Conservation (phyloP, 495 filamentous ascomycete species). For the Astrothelium subdiscretum region DNA sequence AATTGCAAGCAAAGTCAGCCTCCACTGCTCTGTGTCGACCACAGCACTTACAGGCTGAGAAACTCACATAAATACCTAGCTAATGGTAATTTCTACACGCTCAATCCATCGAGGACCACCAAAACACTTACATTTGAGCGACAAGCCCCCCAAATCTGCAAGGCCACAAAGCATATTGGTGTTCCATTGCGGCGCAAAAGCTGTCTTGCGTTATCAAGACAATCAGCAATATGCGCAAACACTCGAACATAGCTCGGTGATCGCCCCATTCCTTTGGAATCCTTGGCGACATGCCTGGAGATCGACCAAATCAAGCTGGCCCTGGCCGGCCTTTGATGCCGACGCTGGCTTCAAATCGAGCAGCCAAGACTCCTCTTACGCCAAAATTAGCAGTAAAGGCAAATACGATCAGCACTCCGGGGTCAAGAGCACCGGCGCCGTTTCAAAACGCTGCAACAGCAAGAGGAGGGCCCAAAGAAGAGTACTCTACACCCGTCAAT, state of each 20-base stretch:
- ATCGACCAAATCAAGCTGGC: not conserved
- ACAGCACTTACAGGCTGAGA: not conserved
- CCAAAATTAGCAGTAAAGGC: conserved; percentile 23
- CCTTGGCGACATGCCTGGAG: not conserved
- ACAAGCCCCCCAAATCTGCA: too few relatives aligned
- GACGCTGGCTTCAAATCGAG: conserved; percentile 25
- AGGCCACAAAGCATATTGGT: not conserved
- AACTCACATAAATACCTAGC: too few relatives aligned
- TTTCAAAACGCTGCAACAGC: conserved; percentile 9
- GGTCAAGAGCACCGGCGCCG: conserved; percentile 9
- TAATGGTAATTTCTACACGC: not conserved
- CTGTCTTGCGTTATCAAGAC: not conserved
- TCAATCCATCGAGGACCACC: not conserved
- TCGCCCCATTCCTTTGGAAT: not conserved
- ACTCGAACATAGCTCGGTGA: not conserved
- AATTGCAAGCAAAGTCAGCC: not conserved
- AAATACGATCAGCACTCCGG: conserved; percentile 13
- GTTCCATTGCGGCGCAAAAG: not conserved
- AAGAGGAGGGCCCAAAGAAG: conserved; percentile 15
- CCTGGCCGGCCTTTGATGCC: conserved; percentile 24
- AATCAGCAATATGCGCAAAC: not conserved
- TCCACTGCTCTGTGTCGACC: not conserved
- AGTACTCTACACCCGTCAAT: conserved; percentile 22
- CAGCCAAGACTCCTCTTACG: conserved; percentile 24
- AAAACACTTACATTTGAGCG: too few relatives aligned